Evolutionary conservation across 2,329 filamentous ascomycete species (phyloP).

Genomic region (Trichoderma breve): DNA sequence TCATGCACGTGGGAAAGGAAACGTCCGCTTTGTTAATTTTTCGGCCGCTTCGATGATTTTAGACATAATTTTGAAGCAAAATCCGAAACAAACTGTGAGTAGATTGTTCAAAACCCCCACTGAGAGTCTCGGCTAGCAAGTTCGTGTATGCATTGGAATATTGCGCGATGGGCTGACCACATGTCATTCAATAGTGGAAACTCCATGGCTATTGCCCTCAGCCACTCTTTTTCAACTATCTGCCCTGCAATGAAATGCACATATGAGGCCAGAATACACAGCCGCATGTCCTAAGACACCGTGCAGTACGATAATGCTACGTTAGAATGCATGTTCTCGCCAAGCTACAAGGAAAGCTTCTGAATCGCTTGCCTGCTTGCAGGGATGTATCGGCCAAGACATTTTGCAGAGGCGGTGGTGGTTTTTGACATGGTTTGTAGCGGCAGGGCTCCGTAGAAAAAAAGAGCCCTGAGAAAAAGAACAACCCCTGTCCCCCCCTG

Average conservation of each 20-base stretch:
- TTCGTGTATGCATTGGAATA: not conserved
- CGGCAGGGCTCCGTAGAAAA: not conserved
- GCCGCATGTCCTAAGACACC: not conserved
- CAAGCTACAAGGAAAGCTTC: not conserved
- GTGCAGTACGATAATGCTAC: not conserved
- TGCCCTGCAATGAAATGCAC: not conserved
- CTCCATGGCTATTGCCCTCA: not conserved
- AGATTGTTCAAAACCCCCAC: not conserved
- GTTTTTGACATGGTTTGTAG: not conserved
- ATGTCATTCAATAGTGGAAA: not conserved
- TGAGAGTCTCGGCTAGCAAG: not conserved
- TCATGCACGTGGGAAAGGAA: not conserved
- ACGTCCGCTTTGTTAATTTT: not conserved
- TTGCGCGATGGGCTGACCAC: not conserved
- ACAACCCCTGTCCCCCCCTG: not conserved
- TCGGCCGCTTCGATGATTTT: not conserved
- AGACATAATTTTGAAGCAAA: not conserved
- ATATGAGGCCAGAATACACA: not conserved
- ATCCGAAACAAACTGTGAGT: not conserved
- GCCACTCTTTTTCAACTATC: not conserved
- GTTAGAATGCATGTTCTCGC: not conserved
- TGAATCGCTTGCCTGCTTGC: not conserved
- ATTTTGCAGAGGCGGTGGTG: not conserved
- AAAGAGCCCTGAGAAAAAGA: not conserved
- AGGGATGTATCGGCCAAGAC: not conserved